Base-by-base conservation (phyloP, 2,329 filamentous ascomycete genomes). In the Fusarium transvaalense region DNA sequence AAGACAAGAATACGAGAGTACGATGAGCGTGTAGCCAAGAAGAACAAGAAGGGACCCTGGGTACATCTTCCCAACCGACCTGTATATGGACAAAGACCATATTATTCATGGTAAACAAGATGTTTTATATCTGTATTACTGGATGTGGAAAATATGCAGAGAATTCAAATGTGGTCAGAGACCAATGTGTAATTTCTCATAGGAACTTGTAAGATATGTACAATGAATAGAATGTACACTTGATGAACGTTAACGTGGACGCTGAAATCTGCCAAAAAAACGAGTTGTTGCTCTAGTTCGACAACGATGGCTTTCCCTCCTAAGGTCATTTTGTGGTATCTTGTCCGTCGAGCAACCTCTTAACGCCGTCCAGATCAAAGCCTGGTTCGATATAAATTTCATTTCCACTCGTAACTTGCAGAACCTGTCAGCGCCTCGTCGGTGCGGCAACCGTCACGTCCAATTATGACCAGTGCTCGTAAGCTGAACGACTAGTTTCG, bases 41-140 rank as follows among this genome's bases (percentile, higher is more conserved):
- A 91, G 78, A 84, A 87, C 56, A 89, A 89, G 75, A 87, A 89
- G 64, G 92, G 92, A 68, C 89, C 95, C 17, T 97, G 95, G 95
- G 87, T 92, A 14, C 93, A 94, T 74, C 82, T 98, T 54, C 95
- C 95, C 10, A 93, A 97, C 79, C 89, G 94, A 65, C 92, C 91
- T 9, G 85, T 99, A 56, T 90, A 91, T 65, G 90, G 90, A 35
- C 94, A 97, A 83, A 88, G 92, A 73, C 95, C 93, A 76, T 97
- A 96, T 79, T 97, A 97, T 80, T 89, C 92, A 64, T 99, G 95
- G 95, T 98, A 90, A 72, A 74, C 21, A 39, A 45, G 9, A 47
- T 15, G 35, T 38, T 31, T 37, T 34, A 14, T 39, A 37, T 59
- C 8, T 60, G 37, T 6, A 47, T 54, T 27, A 31, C 45, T 57